Evolutionary conservation across 164 flowering plant genomes (phyloP), one percentile per base, ranked within the genome.

Genomic region (Tetracentron sinense): DNA sequence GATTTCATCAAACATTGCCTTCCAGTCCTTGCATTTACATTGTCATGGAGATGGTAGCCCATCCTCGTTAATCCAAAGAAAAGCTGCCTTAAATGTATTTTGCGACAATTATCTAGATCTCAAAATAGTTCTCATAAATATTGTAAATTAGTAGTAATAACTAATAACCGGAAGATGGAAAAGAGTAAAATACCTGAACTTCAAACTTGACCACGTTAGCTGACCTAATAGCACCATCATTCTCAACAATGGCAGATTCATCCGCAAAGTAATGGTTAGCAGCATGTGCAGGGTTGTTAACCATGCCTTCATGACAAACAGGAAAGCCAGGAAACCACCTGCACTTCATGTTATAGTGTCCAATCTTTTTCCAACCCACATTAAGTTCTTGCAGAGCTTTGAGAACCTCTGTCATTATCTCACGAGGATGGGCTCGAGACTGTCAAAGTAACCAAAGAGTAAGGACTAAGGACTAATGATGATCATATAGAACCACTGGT

Each of bases 271-370:
- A 77, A 59, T 82, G 76, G 56, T 74, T 79, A 58, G 42, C 75
- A 58, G 42, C 75, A 51, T 72, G 82, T 59, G 72, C 56, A 50
- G 74, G 56, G 63, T 77, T 80, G 55, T 63, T 74, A 27, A 67
- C 58, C 72, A 77, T 76, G 63, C 77, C 79, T 25, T 76, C 83
- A 60, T 65, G 71, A 54, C 73, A 72, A 29, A 70, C 75, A 47
- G 78, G 69, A 74, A 69, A 69, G 51, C 78, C 80, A 33, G 84
- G 91, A 61, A 77, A 42, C 96, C 94, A 89, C 56, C 88, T 77
- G 72, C 98, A 92, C 74, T 92, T 92, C 89, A 92, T 86, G 81
- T 92, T 92, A 77, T 92, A 89, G 56, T 83, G 92, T 44, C 96
- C 98, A 63, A 86, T 82, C 77, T 86, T 92, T 69, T 92, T 92